Evolutionary conservation across 805 yeast genomes (phyloP), one percentile per base, ranked within the genome.

Genomic region (Cyberlindnera amylophila): DNA sequence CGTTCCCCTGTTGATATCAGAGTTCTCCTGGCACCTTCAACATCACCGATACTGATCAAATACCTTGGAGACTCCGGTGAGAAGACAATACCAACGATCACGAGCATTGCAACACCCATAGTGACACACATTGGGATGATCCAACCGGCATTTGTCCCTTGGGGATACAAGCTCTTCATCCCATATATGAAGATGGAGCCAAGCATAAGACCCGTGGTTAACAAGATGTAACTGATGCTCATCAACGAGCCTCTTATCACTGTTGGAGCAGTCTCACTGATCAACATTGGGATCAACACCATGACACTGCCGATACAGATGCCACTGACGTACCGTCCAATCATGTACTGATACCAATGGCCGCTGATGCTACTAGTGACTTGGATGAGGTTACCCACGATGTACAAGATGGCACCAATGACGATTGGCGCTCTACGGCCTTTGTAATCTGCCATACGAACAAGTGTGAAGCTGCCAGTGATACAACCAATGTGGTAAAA

Each of bases 141-240:
- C 88, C 88, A 82, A n/a, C n/a, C n/a, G n/a, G n/a, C n/a, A 66
- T 79, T 84, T 10, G 64, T 87, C 32, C 90, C 82, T 69, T 82
- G 82, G 58, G 75, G 71, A 59, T 65, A 67, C 24, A 42, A 51
- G n/a, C n/a, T n/a, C 49, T 76, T 74, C 46, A 86, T 79, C 63
- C 87, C 89, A 62, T 73, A 82, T 45, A 78, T 79, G 40, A 81
- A 71, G 66, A 87, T 81, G 73, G 81, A 81, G 62, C 89, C 90
- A 52, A 82, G 67, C 66, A 82, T 81, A 55, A 82, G 82, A 68
- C 88, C 89, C 37, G 76, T 65, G 32, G 88, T 81, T 50, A 81
- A 75, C 74, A 74, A 77, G 61, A 82, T 69, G 65, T 82, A 89
- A 70, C 74, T 82, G 53, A 79, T 75, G 32, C 82, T 76, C 39